Evolutionary conservation across 106 monocot species (phyloP).

Genomic region (Allium cepa): DNA sequence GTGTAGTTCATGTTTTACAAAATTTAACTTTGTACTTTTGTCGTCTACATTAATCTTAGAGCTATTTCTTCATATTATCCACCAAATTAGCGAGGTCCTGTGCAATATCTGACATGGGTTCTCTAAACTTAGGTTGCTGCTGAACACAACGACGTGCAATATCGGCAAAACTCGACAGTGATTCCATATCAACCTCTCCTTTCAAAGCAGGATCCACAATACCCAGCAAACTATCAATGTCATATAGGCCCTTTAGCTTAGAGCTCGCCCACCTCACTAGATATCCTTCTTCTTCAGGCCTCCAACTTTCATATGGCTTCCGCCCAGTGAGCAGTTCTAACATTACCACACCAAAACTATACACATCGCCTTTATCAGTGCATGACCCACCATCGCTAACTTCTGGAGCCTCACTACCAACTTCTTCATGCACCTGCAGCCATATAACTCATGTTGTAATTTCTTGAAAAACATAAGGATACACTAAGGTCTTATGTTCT

Average conservation of each 20-base stretch:
- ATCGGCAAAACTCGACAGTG: constrained; percentile 79
- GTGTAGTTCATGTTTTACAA: too few species aligned
- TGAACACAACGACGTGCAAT: constrained; percentile 82
- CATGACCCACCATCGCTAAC: constrained; percentile 31
- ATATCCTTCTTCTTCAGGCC: constrained; percentile 54
- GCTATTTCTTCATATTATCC: not conserved
- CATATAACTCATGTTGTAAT: too few species aligned
- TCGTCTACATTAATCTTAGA: too few species aligned
- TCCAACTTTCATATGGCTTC: constrained; percentile 31
- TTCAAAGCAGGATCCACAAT: constrained; percentile 73
- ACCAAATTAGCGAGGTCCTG: constrained; percentile 39
- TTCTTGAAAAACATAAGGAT: too few species aligned
- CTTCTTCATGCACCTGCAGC: constrained; percentile 2
- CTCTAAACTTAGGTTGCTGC: constrained; percentile 68
- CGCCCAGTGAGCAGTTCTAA: too few species aligned
- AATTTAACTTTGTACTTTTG: too few species aligned
- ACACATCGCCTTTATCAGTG: not conserved
- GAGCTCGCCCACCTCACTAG: constrained; percentile 75
- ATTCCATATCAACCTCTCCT: constrained; percentile 54
- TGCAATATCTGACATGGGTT: constrained; percentile 58
- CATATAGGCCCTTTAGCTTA: constrained; percentile 34
- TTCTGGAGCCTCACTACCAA: constrained; percentile 55
- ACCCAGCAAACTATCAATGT: constrained; percentile 54
- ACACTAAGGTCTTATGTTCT: too few species aligned
- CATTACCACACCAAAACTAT: too few species aligned